These are phyloP conservation scores for Jatropha curcas DNA, from an alignment of 345 rosid genomes.

Conservation along the genomic window DNA sequence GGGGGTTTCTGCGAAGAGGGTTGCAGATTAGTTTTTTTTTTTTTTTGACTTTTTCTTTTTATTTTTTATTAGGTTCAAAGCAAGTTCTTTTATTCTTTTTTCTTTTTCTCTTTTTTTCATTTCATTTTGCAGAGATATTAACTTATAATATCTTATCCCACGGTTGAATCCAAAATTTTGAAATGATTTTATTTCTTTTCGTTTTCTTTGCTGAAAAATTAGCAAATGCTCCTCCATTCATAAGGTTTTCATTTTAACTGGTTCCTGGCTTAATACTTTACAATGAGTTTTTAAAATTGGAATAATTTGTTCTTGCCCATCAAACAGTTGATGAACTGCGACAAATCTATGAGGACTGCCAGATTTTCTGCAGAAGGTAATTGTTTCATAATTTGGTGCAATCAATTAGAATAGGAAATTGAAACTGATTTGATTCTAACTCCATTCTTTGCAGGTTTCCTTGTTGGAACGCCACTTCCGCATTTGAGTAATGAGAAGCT, in stretches of 20 bases:
- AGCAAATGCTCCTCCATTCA: neutral
- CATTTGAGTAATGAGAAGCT: slow-evolving; percentile 49
- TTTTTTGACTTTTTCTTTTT: neutral
- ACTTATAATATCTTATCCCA: neutral
- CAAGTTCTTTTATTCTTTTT: neutral
- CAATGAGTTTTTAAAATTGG: slow-evolving; percentile 1
- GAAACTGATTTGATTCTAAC: slow-evolving; percentile 24
- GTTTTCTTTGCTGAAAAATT: neutral
- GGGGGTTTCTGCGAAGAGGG: slow-evolving; percentile 95
- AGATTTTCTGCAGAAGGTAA: slow-evolving; percentile 82
- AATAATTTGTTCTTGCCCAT: slow-evolving; percentile 10
- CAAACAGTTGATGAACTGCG: slow-evolving; percentile 81
- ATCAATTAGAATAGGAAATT: slow-evolving; percentile 8
- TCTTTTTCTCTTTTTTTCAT: neutral
- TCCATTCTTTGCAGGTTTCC: slow-evolving; percentile 56
- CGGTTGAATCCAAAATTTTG: neutral
- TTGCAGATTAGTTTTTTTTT: slow-evolving; percentile 26
- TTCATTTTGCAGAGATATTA: neutral
- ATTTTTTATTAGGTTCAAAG: neutral
- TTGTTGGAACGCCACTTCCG: slow-evolving; percentile 68
- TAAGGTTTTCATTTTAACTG: neutral
- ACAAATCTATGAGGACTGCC: slow-evolving; percentile 95
- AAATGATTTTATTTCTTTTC: neutral
- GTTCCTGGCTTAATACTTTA: neutral
- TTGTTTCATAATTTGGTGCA: slow-evolving; percentile 21